These are phyloP conservation scores for Ceratocystis harringtonii DNA, from an alignment of 2,329 filamentous ascomycete genomes.

Conservation along the genomic window DNA sequence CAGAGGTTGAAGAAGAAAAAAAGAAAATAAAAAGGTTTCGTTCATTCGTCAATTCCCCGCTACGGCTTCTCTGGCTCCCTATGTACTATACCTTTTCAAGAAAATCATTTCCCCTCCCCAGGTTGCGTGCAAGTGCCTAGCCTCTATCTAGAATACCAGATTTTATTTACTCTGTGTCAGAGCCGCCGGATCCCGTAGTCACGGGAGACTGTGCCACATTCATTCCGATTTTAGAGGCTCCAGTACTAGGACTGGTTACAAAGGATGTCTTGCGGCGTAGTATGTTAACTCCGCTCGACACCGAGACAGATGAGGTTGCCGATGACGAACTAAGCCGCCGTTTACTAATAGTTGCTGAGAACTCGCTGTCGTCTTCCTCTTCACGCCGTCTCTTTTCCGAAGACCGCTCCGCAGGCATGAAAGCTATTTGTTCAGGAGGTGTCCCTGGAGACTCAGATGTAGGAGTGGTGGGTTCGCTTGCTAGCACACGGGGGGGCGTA, in stretches of 20 bases:
- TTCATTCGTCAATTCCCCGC: slow-evolving; percentile 2
- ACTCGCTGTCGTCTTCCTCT: slow-evolving; percentile 75
- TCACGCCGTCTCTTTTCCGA: slow-evolving; percentile 83
- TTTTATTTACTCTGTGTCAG: slow-evolving; percentile 25
- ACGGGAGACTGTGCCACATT: slow-evolving; percentile 36
- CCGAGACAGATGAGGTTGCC: slow-evolving; percentile 33
- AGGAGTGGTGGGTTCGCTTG: slow-evolving; percentile 17
- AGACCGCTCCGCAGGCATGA: slow-evolving; percentile 55
- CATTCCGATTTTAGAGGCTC: slow-evolving; percentile 41
- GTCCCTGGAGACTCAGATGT: slow-evolving; percentile 21
- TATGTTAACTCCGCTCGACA: slow-evolving; percentile 19
- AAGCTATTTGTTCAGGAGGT: slow-evolving; percentile 27
- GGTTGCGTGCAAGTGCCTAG: neutral
- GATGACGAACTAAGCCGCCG: slow-evolving; percentile 44
- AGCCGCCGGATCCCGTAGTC: slow-evolving; percentile 26
- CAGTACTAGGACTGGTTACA: slow-evolving; percentile 27
- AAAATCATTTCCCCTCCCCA: neutral
- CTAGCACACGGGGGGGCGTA: slow-evolving; percentile 17
- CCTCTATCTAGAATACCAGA: neutral
- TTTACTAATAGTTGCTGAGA: slow-evolving; percentile 51
- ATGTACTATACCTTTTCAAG: neutral
- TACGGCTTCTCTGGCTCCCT: neutral
- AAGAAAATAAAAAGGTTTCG: neutral
- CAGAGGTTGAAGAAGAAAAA: slow-evolving; percentile 3
- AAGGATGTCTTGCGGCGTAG: slow-evolving; percentile 34